phyloP scores from a whole-genome alignment of 768 basidiomycete genomes.

The Mycena pura region DNA sequence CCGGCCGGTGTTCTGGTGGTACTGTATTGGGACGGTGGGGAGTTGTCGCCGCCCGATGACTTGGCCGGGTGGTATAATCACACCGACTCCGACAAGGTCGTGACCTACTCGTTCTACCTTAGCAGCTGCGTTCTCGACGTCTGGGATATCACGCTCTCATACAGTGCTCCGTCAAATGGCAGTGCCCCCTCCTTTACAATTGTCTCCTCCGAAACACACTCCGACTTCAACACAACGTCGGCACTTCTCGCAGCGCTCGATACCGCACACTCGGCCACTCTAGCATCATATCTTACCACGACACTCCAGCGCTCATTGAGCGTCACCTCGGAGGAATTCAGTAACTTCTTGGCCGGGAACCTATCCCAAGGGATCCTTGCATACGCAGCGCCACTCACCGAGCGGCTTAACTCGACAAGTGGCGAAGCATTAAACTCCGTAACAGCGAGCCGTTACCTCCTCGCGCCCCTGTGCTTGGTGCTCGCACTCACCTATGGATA shows the following conservation, averaged over 20 bases:
- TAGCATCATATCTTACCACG: constrained; percentile 3
- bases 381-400: constrained; percentile 11
- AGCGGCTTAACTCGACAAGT: background rate
- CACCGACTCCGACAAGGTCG: too few species aligned
- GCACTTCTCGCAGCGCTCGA: constrained; percentile 11
- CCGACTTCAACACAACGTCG: constrained; percentile 11
- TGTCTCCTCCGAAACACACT: background rate
- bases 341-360: background rate
- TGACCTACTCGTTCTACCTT: background rate
- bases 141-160: constrained; percentile 1
- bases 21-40: constrained; percentile 4
- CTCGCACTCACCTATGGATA: constrained; percentile 1
- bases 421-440: background rate
- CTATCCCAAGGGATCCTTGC: constrained; percentile 1
- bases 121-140: constrained; percentile 6
- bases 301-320: background rate
- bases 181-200: background rate
- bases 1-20: constrained; percentile 1
- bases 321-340: background rate
- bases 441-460: constrained; percentile 3
- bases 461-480: background rate
- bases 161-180: background rate
- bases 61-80: constrained; percentile 1
- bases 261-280: constrained; percentile 1
- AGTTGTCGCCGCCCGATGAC: background rate